phyloP scores from a whole-genome alignment of 1,139 yeast species.

The Taphrina wiesneri region DNA sequence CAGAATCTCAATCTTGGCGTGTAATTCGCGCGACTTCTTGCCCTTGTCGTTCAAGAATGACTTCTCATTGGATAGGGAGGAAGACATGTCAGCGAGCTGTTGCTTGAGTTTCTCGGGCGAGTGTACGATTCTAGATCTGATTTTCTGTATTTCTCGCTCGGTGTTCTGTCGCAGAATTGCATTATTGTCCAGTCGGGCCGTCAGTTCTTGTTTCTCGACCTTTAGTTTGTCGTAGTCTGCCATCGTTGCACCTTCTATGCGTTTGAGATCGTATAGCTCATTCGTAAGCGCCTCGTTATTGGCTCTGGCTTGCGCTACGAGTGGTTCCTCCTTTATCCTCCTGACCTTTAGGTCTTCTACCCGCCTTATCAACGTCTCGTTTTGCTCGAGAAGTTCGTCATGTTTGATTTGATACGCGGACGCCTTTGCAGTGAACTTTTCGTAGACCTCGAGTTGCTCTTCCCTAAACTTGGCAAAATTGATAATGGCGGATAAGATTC shows the following conservation, averaged over 20 bases:
- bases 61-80: constrained; percentile 53
- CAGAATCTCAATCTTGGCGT: constrained; percentile 62
- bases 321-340: constrained; percentile 40
- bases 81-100: constrained; percentile 58
- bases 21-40: constrained; percentile 54
- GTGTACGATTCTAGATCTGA: constrained; percentile 62
- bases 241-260: constrained; percentile 63
- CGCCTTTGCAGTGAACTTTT: constrained; percentile 58
- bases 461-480: constrained; percentile 85
- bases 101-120: constrained; percentile 61
- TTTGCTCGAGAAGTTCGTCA: constrained; percentile 24
- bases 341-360: constrained; percentile 43
- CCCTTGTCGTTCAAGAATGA: constrained; percentile 52
- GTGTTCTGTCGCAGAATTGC: constrained; percentile 56
- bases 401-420: constrained; percentile 46
- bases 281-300: constrained; percentile 63
- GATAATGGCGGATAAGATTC: constrained; percentile 77
- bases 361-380: constrained; percentile 41
- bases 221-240: constrained; percentile 69
- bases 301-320: constrained; percentile 54
- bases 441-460: constrained; percentile 69
- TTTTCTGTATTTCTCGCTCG: constrained; percentile 60
- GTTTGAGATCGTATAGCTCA: constrained; percentile 64
- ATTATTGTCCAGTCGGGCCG: constrained; percentile 50
- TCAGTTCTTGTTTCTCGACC: constrained; percentile 59